Base-by-base conservation (phyloP, 208 protist species). In the Leishmania gerbilli region DNA sequence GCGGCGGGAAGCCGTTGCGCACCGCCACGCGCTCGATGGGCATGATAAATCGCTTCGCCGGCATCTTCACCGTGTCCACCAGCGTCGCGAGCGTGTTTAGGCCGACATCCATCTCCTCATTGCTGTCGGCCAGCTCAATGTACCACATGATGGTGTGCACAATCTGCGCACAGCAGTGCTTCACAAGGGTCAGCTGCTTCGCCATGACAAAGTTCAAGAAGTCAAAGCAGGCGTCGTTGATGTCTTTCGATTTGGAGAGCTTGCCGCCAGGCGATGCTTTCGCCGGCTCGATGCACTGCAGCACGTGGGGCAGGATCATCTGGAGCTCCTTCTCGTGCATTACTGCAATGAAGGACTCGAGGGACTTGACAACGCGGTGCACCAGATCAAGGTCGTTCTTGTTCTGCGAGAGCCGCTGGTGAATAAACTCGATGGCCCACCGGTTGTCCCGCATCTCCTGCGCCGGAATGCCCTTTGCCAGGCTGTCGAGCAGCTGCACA, bases 391-490 rank as follows among this genome's bases (percentile, higher is more conserved):
- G 83, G 77, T 98, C 93, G 58, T 88, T 90, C 75, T 96, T 95
- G 81, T 96, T 95, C 79, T 96, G 95, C 27, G 91, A 95, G 24
- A 98, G 88, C 9, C 95, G 91, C 84, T 98, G 93, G 77, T 98
- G 93, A 82, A 96, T 95, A 82, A 96, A 98, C 87, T 95, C 93
- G n/a, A 96, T 88, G 42, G 95, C 90, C 93, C 95, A 98, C 7
- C 93, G 84, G 79, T 97, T 89, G 82, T 95, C 88, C n/a, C 91
- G 92, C 91, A 97, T 96, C 79, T 98, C 92, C 74, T 95, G 91
- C 34, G 91, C 87, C 5, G 95, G 92, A 34, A 98, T 83, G 55
- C 87, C 87, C 34, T 90, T 87, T 6, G 93, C 95, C 1, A 98
- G 89, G 58, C 89, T 91, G 83, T 96, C 93, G 2, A 98, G 86